Conservation (phyloP, 1,284 basidiomycete genomes). For the Trichosporon ovoides region DNA sequence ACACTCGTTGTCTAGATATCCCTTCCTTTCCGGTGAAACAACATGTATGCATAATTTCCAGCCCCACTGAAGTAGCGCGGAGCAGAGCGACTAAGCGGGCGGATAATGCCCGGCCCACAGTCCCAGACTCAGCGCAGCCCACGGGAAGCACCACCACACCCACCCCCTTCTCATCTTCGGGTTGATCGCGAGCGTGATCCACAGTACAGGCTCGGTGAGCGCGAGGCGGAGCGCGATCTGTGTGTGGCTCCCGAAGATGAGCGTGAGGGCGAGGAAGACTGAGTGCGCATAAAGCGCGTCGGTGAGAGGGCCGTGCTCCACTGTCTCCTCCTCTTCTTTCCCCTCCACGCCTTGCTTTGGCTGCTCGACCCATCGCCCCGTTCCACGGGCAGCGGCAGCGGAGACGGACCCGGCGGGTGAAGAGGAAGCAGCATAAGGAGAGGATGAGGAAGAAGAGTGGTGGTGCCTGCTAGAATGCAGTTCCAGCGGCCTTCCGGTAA, state of each 20-base stretch:
- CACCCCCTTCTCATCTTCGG: slow-evolving; percentile 11
- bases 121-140: slow-evolving; percentile 67
- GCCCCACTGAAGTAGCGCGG: too few species aligned
- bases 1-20: too few species aligned
- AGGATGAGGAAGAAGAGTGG: too few species aligned
- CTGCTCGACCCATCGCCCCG: too few species aligned
- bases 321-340: not conserved
- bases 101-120: slow-evolving; percentile 84
- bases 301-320: not conserved
- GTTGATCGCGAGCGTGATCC: slow-evolving; percentile 68
- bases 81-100: too few species aligned
- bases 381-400: too few species aligned
- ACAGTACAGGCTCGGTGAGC: slow-evolving; percentile 70
- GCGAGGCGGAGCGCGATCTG: slow-evolving; percentile 83
- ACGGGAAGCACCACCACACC: slow-evolving; percentile 66
- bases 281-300: not conserved
- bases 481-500: not conserved
- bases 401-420: too few species aligned
- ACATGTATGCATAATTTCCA: too few species aligned
- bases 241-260: slow-evolving; percentile 77
- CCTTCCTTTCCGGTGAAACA: too few species aligned
- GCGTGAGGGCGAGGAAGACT: slow-evolving; percentile 54
- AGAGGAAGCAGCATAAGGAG: too few species aligned
- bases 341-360: not conserved
- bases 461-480: too few species aligned